Conservation (phyloP, 164 flowering plant species). For the Annona squamosa region DNA sequence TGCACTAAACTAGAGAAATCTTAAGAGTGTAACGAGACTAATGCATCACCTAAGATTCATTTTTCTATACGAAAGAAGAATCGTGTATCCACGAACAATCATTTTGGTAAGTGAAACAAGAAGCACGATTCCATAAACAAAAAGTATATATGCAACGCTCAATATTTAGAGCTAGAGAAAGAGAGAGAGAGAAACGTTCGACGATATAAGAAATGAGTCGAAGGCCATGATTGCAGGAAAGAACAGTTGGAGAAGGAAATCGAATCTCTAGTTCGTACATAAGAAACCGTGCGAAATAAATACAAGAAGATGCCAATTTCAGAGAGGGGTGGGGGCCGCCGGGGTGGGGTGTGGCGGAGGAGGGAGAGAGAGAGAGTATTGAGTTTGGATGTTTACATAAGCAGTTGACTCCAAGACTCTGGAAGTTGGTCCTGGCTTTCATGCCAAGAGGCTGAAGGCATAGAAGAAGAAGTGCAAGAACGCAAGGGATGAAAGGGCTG, state of each 20-base stretch:
- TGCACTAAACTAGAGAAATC: not conserved
- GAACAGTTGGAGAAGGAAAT: not conserved
- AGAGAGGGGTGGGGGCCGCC: too few relatives aligned
- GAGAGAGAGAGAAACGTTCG: not conserved
- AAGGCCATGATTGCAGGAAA: not conserved
- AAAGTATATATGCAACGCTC: too few relatives aligned
- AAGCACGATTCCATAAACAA: too few relatives aligned
- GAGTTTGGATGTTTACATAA: constrained; percentile 29
- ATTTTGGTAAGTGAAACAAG: too few relatives aligned
- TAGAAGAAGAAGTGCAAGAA: constrained; percentile 12
- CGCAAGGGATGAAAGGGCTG: constrained; percentile 17
- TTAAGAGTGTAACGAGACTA: not conserved
- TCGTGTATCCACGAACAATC: too few relatives aligned
- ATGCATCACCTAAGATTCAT: too few relatives aligned
- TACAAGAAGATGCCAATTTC: constrained; percentile 10
- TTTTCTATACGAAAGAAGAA: too few relatives aligned
- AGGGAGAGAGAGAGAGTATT: constrained; percentile 16
- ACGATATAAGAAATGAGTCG: not conserved
- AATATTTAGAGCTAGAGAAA: not conserved
- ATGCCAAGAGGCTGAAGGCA: constrained; percentile 7
- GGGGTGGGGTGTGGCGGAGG: not conserved
- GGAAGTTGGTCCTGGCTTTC: constrained; percentile 36
- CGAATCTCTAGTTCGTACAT: not conserved
- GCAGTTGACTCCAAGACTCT: constrained; percentile 85
- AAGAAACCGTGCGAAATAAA: not conserved